phyloP scores from a whole-genome alignment of 1,284 basidiomycete species.

The Ustilago nuda region DNA sequence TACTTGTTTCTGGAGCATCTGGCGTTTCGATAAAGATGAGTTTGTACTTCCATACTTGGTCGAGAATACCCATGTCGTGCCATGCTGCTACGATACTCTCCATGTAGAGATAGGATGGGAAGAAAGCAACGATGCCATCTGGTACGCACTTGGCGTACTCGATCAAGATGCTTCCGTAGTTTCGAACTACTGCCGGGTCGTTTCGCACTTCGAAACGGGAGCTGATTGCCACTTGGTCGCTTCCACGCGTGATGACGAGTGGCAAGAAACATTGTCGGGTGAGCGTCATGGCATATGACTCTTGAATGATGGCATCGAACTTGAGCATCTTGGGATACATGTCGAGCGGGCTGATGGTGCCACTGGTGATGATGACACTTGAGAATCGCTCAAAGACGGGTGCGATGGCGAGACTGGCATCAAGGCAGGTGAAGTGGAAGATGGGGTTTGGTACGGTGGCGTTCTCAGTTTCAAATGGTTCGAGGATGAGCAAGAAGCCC shows the following conservation, averaged over 20 bases:
- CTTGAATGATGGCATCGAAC: slow-evolving; percentile 96
- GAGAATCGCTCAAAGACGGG: slow-evolving; percentile 98
- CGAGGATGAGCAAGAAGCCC: slow-evolving; percentile 95
- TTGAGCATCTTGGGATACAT: slow-evolving; percentile 99
- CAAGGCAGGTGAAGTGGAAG: slow-evolving; percentile 97
- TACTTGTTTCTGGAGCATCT: slow-evolving; percentile 98
- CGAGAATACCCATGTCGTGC: slow-evolving; percentile 99
- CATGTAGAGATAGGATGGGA: slow-evolving; percentile 99
- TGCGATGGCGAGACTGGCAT: slow-evolving; percentile 96
- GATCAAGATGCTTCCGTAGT: slow-evolving; percentile 97
- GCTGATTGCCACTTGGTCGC: slow-evolving; percentile 97
- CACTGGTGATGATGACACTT: slow-evolving; percentile 97
- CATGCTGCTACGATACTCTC: slow-evolving; percentile 99
- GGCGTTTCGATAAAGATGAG: slow-evolving; percentile 99
- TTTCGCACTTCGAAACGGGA: slow-evolving; percentile 99
- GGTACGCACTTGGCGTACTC: slow-evolving; percentile 98
- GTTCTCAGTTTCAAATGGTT: slow-evolving; percentile 98
- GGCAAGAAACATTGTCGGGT: slow-evolving; percentile 96
- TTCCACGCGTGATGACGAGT: slow-evolving; percentile 96
- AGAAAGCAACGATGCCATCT: slow-evolving; percentile 99
- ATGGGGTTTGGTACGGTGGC: slow-evolving; percentile 98
- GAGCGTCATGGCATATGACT: slow-evolving; percentile 97
- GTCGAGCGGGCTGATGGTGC: slow-evolving; percentile 96
- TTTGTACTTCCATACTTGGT: slow-evolving; percentile 99
- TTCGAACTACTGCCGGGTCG: slow-evolving; percentile 97